These are phyloP conservation scores for Baorangia bicolor DNA, from an alignment of 768 basidiomycete species.

Conservation along the genomic window DNA sequence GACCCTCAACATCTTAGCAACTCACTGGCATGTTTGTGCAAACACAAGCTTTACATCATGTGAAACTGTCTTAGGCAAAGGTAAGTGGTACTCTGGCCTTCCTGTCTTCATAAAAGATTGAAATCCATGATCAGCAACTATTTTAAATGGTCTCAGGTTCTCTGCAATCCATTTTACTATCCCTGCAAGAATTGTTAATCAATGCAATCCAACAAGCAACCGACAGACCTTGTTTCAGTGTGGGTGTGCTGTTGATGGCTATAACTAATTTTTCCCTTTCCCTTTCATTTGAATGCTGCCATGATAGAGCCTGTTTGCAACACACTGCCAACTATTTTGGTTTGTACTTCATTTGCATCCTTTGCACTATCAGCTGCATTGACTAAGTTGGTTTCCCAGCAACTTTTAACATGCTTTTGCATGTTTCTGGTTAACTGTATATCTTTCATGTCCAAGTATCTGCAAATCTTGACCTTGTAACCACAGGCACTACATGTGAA, in stretches of 20 bases:
- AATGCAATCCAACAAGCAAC: too few relatives aligned
- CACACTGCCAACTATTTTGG: neutral
- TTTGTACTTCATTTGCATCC: neutral
- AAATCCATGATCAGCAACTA: neutral
- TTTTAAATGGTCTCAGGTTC: neutral
- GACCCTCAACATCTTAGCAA: neutral
- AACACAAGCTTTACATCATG: neutral
- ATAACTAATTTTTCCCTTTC: too few relatives aligned
- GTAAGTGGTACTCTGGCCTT: constrained; percentile 1
- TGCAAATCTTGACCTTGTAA: constrained; percentile 20
- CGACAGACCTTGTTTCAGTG: too few relatives aligned
- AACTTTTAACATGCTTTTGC: constrained; percentile 28
- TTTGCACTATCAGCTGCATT: constrained; percentile 8
- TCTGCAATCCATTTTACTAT: neutral
- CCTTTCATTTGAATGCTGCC: too few relatives aligned
- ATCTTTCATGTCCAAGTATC: constrained; percentile 29
- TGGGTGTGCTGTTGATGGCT: too few relatives aligned
- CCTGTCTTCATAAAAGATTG: neutral
- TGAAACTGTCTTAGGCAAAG: neutral
- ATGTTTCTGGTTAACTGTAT: constrained; percentile 32
- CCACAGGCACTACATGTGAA: constrained; percentile 27
- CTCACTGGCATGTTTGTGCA: neutral
- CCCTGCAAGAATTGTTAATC: too few relatives aligned
- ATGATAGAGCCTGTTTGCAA: neutral
- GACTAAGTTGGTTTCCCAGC: constrained; percentile 32